Percentiles rank a stretch among this genome's conserved stretches.
These are phyloP conservation scores for Syncephalastrum monosporum DNA, from an alignment of 371 early-diverging fungal species.

Conservation along the genomic window DNA sequence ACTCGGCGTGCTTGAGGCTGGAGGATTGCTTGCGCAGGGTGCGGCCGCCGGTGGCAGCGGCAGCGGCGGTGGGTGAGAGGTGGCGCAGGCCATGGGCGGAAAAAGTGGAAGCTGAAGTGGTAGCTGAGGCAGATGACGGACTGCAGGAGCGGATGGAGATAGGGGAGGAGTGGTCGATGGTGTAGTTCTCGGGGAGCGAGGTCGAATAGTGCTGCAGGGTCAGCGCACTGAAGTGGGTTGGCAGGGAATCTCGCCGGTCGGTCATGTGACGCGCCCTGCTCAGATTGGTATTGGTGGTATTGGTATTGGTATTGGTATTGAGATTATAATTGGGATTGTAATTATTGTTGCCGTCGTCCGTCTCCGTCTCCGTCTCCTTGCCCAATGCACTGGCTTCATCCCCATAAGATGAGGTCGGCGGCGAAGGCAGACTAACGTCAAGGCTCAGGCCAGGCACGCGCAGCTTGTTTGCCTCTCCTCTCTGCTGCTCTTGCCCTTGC, in stretches of 20 bases:
- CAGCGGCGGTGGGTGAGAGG: constrained; percentile 25
- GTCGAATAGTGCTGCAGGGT: constrained; percentile 31
- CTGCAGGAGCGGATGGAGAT: constrained; percentile 14
- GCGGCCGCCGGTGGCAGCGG: constrained; percentile 38
- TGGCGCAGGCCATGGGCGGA: constrained; percentile 15
- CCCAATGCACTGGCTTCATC: constrained; percentile 23
- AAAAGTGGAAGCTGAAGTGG: too few relatives aligned
- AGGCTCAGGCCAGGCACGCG: too few relatives aligned
- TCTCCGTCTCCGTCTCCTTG: constrained; percentile 12
- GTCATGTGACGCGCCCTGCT: not conserved
- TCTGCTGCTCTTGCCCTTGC: constrained; percentile 12
- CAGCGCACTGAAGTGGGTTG: constrained; percentile 40
- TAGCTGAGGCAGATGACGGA: not conserved
- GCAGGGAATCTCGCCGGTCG: constrained; percentile 36
- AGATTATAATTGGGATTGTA: not conserved
- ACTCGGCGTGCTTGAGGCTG: constrained; percentile 1
- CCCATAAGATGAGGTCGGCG: constrained; percentile 49
- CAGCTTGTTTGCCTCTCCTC: too few relatives aligned
- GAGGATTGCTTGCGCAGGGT: constrained; percentile 24
- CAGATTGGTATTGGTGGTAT: not conserved
- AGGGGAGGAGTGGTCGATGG: constrained; percentile 41
- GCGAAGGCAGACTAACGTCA: constrained; percentile 36
- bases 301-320: not conserved
- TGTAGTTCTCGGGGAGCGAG: constrained; percentile 49
- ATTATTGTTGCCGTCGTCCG: constrained; percentile 4